These are phyloP conservation scores for Protoeuglena noctilucae DNA, from an alignment of 139 green algal species.

Conservation along the genomic window DNA sequence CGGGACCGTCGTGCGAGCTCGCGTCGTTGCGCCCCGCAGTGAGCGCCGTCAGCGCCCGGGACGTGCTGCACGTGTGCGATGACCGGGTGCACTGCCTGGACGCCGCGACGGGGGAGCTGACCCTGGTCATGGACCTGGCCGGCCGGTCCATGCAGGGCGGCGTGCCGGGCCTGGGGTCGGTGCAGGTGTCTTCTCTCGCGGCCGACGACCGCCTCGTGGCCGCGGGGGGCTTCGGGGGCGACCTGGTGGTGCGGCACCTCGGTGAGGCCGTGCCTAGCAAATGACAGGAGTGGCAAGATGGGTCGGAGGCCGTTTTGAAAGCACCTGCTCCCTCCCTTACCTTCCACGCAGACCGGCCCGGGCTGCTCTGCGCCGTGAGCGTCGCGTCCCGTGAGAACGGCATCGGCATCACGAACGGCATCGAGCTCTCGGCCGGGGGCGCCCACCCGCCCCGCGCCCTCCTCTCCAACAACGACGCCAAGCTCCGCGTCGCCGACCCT, in stretches of 20 bases:
- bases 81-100: constrained; percentile 16
- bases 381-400: constrained; percentile 53
- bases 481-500: constrained; percentile 17
- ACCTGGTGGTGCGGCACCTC: constrained; percentile 51
- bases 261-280: too few relatives aligned
- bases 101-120: background rate
- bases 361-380: constrained; percentile 13
- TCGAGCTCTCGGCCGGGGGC: constrained; percentile 53
- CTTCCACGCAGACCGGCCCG: constrained; percentile 5
- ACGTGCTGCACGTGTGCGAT: constrained; percentile 6
- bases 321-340: too few relatives aligned
- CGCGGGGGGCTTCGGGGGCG: constrained; percentile 62
- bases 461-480: constrained; percentile 73
- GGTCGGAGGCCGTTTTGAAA: too few relatives aligned
- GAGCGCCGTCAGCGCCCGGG: background rate
- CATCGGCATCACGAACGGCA: constrained; percentile 89
- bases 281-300: too few relatives aligned
- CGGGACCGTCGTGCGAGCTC: background rate
- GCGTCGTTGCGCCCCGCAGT: constrained; percentile 1
- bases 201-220: constrained; percentile 45
- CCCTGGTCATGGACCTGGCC: constrained; percentile 23
- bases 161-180: constrained; percentile 11
- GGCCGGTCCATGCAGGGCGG: constrained; percentile 8
- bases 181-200: constrained; percentile 67
- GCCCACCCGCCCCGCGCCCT: constrained; percentile 13